These are phyloP conservation scores for Hansenula lynferdii DNA, from an alignment of 1,139 yeast species.

Conservation along the genomic window DNA sequence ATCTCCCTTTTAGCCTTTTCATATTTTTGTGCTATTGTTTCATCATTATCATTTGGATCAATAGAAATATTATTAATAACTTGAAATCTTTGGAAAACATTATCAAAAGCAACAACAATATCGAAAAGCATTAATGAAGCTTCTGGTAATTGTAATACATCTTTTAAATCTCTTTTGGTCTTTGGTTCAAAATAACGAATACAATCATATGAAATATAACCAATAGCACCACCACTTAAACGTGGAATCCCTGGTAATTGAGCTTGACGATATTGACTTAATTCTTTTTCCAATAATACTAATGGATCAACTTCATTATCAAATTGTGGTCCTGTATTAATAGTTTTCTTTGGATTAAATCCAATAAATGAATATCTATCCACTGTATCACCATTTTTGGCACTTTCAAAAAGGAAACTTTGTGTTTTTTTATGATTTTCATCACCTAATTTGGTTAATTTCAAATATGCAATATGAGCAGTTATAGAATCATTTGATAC, in stretches of 20 bases:
- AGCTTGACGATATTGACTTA: slow-evolving; percentile 60
- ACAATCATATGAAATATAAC: slow-evolving; percentile 94
- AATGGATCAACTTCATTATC: slow-evolving; percentile 72
- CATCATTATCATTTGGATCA: slow-evolving; percentile 31
- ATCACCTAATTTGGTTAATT: slow-evolving; percentile 69
- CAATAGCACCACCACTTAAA: slow-evolving; percentile 93
- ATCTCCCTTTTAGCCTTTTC: slow-evolving; percentile 53
- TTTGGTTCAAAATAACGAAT: slow-evolving; percentile 93
- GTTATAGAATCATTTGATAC: slow-evolving; percentile 75
- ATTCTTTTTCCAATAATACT: slow-evolving; percentile 64
- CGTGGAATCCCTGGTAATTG: slow-evolving; percentile 77
- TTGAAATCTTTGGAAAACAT: slow-evolving; percentile 89
- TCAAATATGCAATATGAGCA: slow-evolving; percentile 86
- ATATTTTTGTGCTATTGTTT: slow-evolving; percentile 45
- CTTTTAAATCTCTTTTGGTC: slow-evolving; percentile 70
- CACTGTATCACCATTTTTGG: slow-evolving; percentile 82
- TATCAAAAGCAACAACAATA: slow-evolving; percentile 85
- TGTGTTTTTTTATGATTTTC: slow-evolving; percentile 42
- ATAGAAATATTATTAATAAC: slow-evolving; percentile 74
- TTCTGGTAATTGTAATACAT: slow-evolving; percentile 81
- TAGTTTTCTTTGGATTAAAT: slow-evolving; percentile 71
- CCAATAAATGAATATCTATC: slow-evolving; percentile 93
- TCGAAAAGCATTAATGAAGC: slow-evolving; percentile 90
- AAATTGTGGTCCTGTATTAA: slow-evolving; percentile 67
- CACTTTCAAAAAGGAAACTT: slow-evolving; percentile 83